Evolutionary conservation across 2,329 filamentous ascomycete genomes (phyloP).

Genomic region (Trichoderma polysporum): DNA sequence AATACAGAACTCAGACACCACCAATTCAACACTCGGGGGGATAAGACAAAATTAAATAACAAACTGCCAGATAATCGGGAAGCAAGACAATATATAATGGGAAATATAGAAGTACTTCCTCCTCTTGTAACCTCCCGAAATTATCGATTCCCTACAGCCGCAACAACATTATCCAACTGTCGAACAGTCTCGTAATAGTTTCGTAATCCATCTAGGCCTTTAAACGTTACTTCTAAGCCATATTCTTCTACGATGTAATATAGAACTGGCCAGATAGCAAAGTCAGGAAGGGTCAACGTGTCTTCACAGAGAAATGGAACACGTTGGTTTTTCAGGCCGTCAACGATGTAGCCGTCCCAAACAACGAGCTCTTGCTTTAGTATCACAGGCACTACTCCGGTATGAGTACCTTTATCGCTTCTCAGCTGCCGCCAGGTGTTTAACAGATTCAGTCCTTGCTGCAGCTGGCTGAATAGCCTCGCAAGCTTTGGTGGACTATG

Average conservation of each 20-base stretch:
- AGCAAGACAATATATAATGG: neutral
- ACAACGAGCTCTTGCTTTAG: slow-evolving; percentile 37
- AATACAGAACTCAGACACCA: neutral
- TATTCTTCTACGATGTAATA: slow-evolving; percentile 43
- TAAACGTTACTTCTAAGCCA: slow-evolving; percentile 32
- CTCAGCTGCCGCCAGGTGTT: slow-evolving; percentile 35
- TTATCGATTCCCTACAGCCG: slow-evolving; percentile 25
- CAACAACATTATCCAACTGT: slow-evolving; percentile 26
- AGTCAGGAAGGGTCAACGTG: slow-evolving; percentile 50
- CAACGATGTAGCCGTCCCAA: slow-evolving; percentile 42
- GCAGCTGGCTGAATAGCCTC: slow-evolving; percentile 42
- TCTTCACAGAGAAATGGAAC: slow-evolving; percentile 47
- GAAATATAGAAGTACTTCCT: neutral
- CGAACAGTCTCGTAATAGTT: slow-evolving; percentile 40
- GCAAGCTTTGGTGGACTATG: slow-evolving; percentile 35
- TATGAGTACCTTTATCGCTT: slow-evolving; percentile 16
- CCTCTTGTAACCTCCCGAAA: neutral
- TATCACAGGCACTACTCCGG: slow-evolving; percentile 23
- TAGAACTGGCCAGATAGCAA: slow-evolving; percentile 57
- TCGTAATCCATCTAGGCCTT: slow-evolving; percentile 33
- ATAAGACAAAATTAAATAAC: neutral
- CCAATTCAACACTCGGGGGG: neutral
- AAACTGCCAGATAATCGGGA: neutral
- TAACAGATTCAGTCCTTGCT: slow-evolving; percentile 39
- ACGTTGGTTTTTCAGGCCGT: slow-evolving; percentile 25